Conservation (phyloP, 2,329 filamentous ascomycete species). For the Ophiostoma tasmaniense region DNA sequence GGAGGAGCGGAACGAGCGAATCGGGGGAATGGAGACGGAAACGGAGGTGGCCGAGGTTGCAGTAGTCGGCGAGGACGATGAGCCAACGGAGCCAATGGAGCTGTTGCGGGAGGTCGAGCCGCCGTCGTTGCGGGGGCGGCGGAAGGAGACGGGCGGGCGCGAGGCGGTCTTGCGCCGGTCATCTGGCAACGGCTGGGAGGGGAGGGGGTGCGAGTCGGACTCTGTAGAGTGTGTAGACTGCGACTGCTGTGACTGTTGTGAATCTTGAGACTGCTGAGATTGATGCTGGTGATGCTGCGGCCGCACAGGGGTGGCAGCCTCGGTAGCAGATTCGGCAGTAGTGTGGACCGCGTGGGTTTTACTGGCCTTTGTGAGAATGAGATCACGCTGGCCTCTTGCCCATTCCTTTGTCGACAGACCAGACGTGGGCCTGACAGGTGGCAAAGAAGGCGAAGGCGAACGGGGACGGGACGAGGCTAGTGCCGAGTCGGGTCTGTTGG, state of each 20-base stretch:
- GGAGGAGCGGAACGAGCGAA: slow-evolving; percentile 49
- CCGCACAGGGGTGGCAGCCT: background rate
- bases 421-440: background rate
- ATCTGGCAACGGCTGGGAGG: slow-evolving; percentile 31
- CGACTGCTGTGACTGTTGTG: background rate
- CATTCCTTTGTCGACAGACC: slow-evolving; percentile 27
- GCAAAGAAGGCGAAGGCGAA: background rate
- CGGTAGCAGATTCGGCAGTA: background rate
- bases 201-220: background rate
- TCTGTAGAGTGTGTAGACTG: background rate
- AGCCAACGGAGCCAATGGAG: slow-evolving; percentile 6
- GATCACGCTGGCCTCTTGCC: slow-evolving; percentile 39
- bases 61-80: slow-evolving; percentile 7
- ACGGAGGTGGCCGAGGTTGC: slow-evolving; percentile 23
- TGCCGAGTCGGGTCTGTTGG: background rate
- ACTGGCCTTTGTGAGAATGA: slow-evolving; percentile 30
- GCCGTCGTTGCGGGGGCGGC: slow-evolving; percentile 30
- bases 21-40: slow-evolving; percentile 39
- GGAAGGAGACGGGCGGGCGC: slow-evolving; percentile 45
- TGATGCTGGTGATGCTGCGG: background rate
- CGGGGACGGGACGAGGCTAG: background rate
- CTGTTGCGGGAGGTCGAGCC: slow-evolving; percentile 10
- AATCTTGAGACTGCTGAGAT: background rate
- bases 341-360: background rate
- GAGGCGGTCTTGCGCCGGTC: slow-evolving; percentile 37